Conservation (phyloP, 2,329 filamentous ascomycete genomes). For the Calycina herbarum region DNA sequence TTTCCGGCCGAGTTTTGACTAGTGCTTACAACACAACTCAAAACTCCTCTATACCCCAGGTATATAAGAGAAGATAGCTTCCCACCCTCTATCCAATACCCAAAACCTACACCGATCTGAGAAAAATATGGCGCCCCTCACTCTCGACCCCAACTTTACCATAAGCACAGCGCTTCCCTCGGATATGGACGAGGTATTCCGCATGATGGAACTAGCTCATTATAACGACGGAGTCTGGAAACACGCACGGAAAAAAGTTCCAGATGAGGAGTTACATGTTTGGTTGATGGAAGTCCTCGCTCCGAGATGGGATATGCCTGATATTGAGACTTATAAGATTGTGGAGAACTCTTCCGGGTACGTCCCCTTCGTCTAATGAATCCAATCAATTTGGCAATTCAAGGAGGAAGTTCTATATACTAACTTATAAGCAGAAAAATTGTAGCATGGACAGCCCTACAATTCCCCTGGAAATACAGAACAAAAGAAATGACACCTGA, state of each 20-base stretch:
- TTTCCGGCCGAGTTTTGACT: no score
- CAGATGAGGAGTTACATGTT: constrained; percentile 20
- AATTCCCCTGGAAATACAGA: constrained; percentile 26
- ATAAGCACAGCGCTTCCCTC: constrained; percentile 15
- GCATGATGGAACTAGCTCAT: constrained; percentile 20
- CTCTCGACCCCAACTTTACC: constrained; percentile 17
- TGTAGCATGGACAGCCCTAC: constrained; percentile 26
- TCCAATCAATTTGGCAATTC: no score
- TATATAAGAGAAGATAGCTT: background rate
- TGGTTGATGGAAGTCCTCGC: constrained; percentile 24
- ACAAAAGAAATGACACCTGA: constrained; percentile 20
- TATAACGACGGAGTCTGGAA: constrained; percentile 24
- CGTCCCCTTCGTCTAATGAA: background rate
- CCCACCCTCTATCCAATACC: background rate
- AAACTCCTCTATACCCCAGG: background rate
- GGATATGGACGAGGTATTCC: constrained; percentile 24
- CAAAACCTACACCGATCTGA: background rate
- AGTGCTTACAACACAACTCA: background rate
- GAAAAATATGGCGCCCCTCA: constrained; percentile 6
- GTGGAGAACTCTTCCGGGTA: constrained; percentile 24
- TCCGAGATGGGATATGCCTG: constrained; percentile 26
- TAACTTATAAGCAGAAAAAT: constrained; percentile 22
- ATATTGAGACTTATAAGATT: constrained; percentile 26
- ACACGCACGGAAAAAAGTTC: constrained; percentile 16
- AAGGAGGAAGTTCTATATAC: background rate